phyloP scores from a whole-genome alignment of 2,329 filamentous ascomycete species.

The Aureobasidium vineae region DNA sequence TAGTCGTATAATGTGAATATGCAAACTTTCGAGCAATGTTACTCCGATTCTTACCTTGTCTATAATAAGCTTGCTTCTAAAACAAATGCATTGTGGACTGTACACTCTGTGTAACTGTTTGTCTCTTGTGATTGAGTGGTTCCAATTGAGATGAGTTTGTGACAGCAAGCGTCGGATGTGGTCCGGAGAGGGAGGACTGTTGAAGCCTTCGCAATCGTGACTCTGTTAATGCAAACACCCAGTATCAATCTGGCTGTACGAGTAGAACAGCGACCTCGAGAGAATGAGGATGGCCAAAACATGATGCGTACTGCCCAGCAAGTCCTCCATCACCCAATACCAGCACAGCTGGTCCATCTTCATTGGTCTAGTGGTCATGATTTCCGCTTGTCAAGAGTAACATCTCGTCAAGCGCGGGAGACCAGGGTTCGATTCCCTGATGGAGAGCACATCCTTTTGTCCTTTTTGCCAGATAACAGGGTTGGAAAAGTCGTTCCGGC shows the following conservation, averaged over 20 bases:
- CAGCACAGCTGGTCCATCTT: constrained; percentile 24
- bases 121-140: no score
- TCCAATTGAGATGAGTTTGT: no score
- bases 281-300: neutral
- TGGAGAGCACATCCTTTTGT: constrained; percentile 21
- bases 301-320: neutral
- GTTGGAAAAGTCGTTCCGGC: no score
- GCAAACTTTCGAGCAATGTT: neutral
- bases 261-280: neutral
- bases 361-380: constrained; percentile 27
- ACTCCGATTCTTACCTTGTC: neutral
- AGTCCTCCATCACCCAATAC: neutral
- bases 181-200: neutral
- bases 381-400: constrained; percentile 25
- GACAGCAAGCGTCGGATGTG: neutral
- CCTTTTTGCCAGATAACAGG: neutral
- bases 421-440: constrained; percentile 38
- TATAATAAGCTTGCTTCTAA: neutral
- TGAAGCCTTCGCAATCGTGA: neutral
- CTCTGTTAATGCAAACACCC: no score
- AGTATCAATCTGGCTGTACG: no score
- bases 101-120: no score
- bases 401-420: constrained; percentile 33
- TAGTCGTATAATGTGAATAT: neutral
- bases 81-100: no score